Evolutionary conservation across 345 rosid genomes (phyloP).

Genomic region (Brassica napus): Da-Ae NC_063440.1:3004501-3005000

Average conservation of each 20-base stretch:
- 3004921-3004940: conserved; percentile 76
- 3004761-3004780: conserved; percentile 30
- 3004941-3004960: conserved; percentile 86
- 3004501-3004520: neutral
- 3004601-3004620: neutral
- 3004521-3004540: conserved; percentile 1
- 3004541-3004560: neutral
- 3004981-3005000: conserved; percentile 57
- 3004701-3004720: conserved; percentile 40
- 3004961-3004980: conserved; percentile 69
- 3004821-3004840: conserved; percentile 27
- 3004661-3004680: neutral
- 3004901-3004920: conserved; percentile 60
- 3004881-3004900: conserved; percentile 73
- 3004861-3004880: conserved; percentile 40
- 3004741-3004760: conserved; percentile 38
- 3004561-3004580: conserved; percentile 15
- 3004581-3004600: neutral
- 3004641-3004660: neutral
- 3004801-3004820: conserved; percentile 33
- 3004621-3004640: neutral
- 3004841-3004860: conserved; percentile 21
- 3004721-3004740: conserved; percentile 56
- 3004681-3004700: conserved; percentile 9
- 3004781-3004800: conserved; percentile 35